Base-by-base conservation (phyloP, 208 protist species). In the Balamuthia mandrillaris region DNA sequence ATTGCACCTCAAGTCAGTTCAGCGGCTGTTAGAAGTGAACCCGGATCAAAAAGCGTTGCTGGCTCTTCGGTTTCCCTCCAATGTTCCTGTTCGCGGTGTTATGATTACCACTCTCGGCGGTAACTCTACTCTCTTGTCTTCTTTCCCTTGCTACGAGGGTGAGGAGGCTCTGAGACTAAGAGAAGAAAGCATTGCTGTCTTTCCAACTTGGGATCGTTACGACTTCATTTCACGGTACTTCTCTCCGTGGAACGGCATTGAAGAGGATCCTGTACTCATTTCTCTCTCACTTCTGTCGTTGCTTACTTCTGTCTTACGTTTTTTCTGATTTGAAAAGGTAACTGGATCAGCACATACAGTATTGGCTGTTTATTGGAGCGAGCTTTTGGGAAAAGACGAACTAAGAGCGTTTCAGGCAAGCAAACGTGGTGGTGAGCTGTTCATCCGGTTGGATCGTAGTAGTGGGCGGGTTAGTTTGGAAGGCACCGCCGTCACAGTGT, bases 231-330 rank as follows among this genome's bases (percentile, higher is more conserved):
- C 63, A 1, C 70, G 81, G 21, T 56, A 72, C 27, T 86, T 86
- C 41, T 29, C 29, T 65, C 81, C 81, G 1, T 56, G 54, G 29
- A 61, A 31, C 39, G 81, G 81, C 33, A 49, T 86, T 29, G 45
- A 60, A 18, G 81, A 86, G 61, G 81, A 86, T 60, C 81, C 81
- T n/a, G 81, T 86, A 35, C 66, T 37, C 56, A 58, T n/a, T 47
- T 39, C 10, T 52, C 35, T 33, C 79, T 74, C 51, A 74, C 79
- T 0, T 21, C 47, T 3, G 24, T 85, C 18, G 27, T 14, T 18
- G 49, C 29, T 27, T 85, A 85, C 37, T 85, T 31, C 18, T 47
- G 56, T 1, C 4, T 85, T 24, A 5, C 10, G 10, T 10, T 37
- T 7, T 14, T 39, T 68, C 44, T 5, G 16, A 3, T 37, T 45